Evolutionary conservation across 345 rosid species (phyloP).

Genomic region (Eucalyptus tenuipes): DNA sequence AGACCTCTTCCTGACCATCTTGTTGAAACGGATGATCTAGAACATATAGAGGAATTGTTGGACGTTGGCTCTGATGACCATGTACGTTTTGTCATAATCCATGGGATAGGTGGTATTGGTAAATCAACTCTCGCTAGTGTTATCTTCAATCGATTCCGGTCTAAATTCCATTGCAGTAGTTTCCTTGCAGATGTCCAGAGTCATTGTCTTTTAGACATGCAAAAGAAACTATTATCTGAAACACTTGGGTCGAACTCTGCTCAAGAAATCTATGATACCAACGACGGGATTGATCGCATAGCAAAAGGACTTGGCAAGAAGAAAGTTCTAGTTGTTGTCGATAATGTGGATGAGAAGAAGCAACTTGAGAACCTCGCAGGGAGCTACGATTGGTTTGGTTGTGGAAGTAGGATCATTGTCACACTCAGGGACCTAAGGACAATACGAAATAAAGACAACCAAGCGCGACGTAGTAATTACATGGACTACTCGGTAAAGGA

Average conservation of each 20-base stretch:
- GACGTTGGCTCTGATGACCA: no score
- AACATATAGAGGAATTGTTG: no score
- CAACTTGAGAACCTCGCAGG: neutral
- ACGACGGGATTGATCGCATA: rapidly evolving
- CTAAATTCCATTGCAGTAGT: rapidly evolving
- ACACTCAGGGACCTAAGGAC: rapidly evolving
- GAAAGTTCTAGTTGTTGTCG: neutral
- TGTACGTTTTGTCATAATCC: neutral
- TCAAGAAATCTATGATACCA: rapidly evolving
- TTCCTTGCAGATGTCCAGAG: neutral
- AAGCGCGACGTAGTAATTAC: rapidly evolving
- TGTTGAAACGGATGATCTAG: no score
- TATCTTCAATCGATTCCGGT: neutral
- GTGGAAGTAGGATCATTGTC: no score
- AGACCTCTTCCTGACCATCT: no score
- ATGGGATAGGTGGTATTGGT: neutral
- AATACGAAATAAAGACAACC: no score
- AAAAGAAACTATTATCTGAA: neutral
- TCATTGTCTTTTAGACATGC: neutral
- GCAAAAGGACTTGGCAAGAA: rapidly evolving
- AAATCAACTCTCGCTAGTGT: neutral
- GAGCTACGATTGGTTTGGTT: no score
- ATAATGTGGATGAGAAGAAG: neutral
- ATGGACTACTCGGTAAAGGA: rapidly evolving
- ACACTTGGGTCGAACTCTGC: rapidly evolving